A percentile compares a stretch with the other conserved stretches of the same genome.
phyloP scores from a whole-genome alignment of 75 land plant genomes.

The Pinus tabuliformis region DNA sequence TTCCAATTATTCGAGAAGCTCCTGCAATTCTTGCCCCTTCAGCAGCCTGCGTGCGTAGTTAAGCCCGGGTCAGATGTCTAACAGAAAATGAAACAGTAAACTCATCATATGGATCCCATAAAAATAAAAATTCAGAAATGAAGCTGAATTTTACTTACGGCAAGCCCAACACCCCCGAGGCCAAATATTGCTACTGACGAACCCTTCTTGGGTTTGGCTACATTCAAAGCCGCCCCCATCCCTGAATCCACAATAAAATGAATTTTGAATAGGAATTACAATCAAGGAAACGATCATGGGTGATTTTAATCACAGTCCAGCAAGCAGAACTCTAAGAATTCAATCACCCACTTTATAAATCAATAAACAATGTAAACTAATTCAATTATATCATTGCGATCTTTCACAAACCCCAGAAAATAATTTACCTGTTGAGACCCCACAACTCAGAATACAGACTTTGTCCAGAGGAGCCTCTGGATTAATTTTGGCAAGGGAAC shows the following conservation, averaged over 20 bases:
- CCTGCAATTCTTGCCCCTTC: slow-evolving; percentile 66
- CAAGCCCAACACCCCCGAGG: slow-evolving; percentile 79
- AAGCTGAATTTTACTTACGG: slow-evolving; percentile 35
- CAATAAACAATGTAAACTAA: too few species aligned
- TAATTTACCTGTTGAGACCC: slow-evolving; percentile 44
- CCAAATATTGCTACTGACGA: slow-evolving; percentile 82
- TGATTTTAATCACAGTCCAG: neutral
- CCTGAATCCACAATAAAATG: slow-evolving; percentile 25
- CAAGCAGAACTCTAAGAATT: neutral
- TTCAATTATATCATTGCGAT: too few species aligned
- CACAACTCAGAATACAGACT: slow-evolving; percentile 57
- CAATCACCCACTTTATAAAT: too few species aligned
- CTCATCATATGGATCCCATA: neutral
- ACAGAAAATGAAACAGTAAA: neutral
- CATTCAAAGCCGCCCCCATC: slow-evolving; percentile 69
- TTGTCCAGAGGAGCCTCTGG: slow-evolving; percentile 53
- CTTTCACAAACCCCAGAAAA: neutral
- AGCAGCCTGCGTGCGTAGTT: slow-evolving; percentile 35
- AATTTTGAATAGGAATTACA: neutral
- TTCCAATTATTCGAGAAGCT: slow-evolving; percentile 54
- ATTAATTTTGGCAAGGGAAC: slow-evolving; percentile 45
- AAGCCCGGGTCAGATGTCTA: neutral
- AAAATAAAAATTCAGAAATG: neutral
- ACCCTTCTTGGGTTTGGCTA: slow-evolving; percentile 67
- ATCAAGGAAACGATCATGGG: too few species aligned